phyloP scores from a whole-genome alignment of 345 rosid species.

The Gossypium ekmanianum region DNA sequence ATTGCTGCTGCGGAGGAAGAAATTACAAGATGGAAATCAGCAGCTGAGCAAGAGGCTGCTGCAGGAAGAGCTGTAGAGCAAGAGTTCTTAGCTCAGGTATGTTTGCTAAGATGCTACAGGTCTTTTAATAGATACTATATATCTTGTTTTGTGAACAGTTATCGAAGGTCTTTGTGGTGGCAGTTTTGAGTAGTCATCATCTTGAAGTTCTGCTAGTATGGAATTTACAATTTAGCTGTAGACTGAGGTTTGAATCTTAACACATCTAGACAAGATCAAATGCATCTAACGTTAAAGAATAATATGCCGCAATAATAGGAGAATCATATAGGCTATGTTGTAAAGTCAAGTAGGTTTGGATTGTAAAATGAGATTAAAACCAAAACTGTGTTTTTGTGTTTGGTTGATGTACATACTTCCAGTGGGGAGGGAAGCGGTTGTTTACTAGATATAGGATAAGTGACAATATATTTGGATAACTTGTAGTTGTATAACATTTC shows the following conservation, averaged over 20 bases:
- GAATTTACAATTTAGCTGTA: neutral
- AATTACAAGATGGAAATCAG: constrained; percentile 95
- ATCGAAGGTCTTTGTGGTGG: neutral
- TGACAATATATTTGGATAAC: constrained; percentile 3
- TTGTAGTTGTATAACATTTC: neutral
- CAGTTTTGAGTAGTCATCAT: constrained; percentile 6
- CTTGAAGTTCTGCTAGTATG: constrained; percentile 1
- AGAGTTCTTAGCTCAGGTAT: constrained; percentile 70
- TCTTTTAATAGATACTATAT: neutral
- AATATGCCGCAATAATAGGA: neutral
- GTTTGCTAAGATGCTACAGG: constrained; percentile 6
- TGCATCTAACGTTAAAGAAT: neutral
- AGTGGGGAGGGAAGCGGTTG: neutral
- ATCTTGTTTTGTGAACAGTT: neutral
- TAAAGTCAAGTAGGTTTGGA: neutral
- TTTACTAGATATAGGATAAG: neutral
- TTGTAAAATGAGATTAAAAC: neutral
- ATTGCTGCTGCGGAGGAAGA: constrained; percentile 99
- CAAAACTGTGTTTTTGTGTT: neutral
- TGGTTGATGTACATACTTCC: neutral
- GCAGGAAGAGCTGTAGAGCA: constrained; percentile 95
- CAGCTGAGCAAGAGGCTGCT: constrained; percentile 99
- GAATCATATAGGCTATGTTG: neutral
- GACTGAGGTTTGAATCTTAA: neutral
- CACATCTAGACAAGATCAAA: neutral